A percentile compares a stretch with the other conserved stretches of the same genome.
Conservation (phyloP, 495 filamentous ascomycete species). For the Penicillium dipodomyicola region DNA sequence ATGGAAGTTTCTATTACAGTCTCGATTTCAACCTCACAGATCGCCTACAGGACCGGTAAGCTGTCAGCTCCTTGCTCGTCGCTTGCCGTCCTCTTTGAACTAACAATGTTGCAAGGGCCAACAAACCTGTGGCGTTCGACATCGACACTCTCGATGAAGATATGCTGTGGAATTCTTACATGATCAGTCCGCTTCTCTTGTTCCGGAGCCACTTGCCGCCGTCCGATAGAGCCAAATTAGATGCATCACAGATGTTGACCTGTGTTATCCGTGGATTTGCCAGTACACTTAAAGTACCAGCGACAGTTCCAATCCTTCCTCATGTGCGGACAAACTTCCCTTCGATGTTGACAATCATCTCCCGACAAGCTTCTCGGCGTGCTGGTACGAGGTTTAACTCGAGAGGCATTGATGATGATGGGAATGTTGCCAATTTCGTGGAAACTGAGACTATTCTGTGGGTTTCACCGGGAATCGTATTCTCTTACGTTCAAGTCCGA, state of each 20-base stretch:
- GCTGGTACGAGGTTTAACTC: conserved; percentile 96
- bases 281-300: conserved; percentile 76
- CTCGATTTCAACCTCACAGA: conserved; percentile 95
- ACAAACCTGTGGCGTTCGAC: conserved; percentile 61
- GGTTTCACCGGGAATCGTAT: conserved; percentile 70
- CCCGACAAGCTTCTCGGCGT: conserved; percentile 83
- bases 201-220: conserved; percentile 78
- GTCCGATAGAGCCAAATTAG: conserved; percentile 69
- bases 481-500: conserved; percentile 90
- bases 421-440: conserved; percentile 93
- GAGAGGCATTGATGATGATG: conserved; percentile 94
- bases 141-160: conserved; percentile 82
- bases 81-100: conserved; percentile 35
- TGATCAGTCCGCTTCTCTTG: conserved; percentile 87
- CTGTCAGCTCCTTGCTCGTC: not conserved
- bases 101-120: conserved; percentile 45
- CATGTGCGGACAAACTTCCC: conserved; percentile 62
- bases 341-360: conserved; percentile 82
- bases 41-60: conserved; percentile 84
- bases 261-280: conserved; percentile 94
- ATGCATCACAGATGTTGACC: conserved; percentile 82
- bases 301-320: conserved; percentile 52
- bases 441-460: conserved; percentile 67
- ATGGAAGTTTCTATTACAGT: conserved; percentile 98
- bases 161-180: conserved; percentile 96